These are phyloP conservation scores for Yamadazyma membranifaciens DNA, from an alignment of 1,139 yeast species.

Conservation along the genomic window DNA sequence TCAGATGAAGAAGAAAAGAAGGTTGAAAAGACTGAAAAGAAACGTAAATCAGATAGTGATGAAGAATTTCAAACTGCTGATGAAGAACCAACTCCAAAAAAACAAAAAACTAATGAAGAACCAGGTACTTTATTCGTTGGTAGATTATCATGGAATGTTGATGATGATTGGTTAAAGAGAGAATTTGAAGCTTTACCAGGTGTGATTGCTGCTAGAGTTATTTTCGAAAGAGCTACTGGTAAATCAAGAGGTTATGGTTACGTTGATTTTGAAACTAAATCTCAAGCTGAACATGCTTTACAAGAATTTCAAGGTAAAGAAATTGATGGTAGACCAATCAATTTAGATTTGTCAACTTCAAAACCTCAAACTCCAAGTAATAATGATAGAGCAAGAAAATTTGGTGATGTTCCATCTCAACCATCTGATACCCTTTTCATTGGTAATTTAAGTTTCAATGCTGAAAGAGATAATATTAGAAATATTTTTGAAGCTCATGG, in stretches of 20 bases:
- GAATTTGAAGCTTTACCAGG: slow-evolving; percentile 87
- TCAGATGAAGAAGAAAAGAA: slow-evolving; percentile 19
- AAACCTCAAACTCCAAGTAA: slow-evolving; percentile 62
- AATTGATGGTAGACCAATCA: slow-evolving; percentile 95
- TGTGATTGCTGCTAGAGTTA: slow-evolving; percentile 85
- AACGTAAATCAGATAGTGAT: slow-evolving; percentile 35
- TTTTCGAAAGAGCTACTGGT: slow-evolving; percentile 88
- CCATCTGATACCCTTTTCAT: slow-evolving; percentile 95
- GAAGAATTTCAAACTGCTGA: slow-evolving; percentile 25
- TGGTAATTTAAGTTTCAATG: slow-evolving; percentile 92
- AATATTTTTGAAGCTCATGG: slow-evolving; percentile 76
- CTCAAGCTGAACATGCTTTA: slow-evolving; percentile 86
- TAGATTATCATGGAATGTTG: slow-evolving; percentile 95
- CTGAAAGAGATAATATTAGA: slow-evolving; percentile 74
- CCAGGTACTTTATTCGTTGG: slow-evolving; percentile 94
- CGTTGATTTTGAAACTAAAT: slow-evolving; percentile 82
- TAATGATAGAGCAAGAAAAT: slow-evolving; percentile 79
- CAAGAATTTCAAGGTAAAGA: slow-evolving; percentile 86
- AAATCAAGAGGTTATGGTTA: slow-evolving; percentile 98
- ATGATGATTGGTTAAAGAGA: slow-evolving; percentile 86
- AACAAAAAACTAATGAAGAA: slow-evolving; percentile 43
- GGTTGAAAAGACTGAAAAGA: slow-evolving; percentile 23
- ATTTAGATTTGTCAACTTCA: slow-evolving; percentile 86
- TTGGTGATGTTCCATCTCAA: slow-evolving; percentile 84
- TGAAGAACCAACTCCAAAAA: slow-evolving; percentile 37